Conservation (phyloP, 179 eudicot genomes). For the Beta lomatogona region DNA sequence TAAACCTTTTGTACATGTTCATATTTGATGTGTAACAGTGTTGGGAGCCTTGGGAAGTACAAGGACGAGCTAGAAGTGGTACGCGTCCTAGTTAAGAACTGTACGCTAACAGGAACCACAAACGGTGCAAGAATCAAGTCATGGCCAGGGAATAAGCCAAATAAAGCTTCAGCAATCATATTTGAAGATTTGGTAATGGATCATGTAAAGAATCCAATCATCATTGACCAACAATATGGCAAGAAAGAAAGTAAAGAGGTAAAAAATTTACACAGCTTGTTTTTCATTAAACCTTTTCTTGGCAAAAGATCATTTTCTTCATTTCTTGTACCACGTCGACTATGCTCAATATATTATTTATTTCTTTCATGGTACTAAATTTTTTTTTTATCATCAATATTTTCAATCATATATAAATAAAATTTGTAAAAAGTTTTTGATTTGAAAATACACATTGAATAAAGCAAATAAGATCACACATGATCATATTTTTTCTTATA, state of each 20-base stretch:
- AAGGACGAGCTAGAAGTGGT: conserved; percentile 43
- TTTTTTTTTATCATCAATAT: too few species aligned
- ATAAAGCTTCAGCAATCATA: conserved; percentile 39
- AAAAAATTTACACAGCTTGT: background rate
- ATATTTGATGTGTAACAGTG: conserved; percentile 30
- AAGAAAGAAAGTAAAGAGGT: conserved; percentile 24
- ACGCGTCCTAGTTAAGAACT: conserved; percentile 42
- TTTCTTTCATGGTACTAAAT: too few species aligned
- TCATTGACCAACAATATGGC: conserved; percentile 57
- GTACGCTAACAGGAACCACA: conserved; percentile 50
- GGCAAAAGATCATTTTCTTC: too few species aligned
- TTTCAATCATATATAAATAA: too few species aligned
- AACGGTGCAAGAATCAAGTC: conserved; percentile 77
- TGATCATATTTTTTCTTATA: too few species aligned
- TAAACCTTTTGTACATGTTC: too few species aligned
- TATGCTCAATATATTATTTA: too few species aligned
- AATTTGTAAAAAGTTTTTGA: too few species aligned
- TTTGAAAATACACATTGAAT: too few species aligned
- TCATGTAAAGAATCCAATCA: conserved; percentile 54
- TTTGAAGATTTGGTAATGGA: conserved; percentile 54
- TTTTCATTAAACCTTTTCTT: background rate
- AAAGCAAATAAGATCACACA: too few species aligned
- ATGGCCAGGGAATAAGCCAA: conserved; percentile 38
- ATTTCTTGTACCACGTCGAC: too few species aligned
- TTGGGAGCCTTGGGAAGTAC: conserved; percentile 68